Base-by-base conservation (phyloP, 139 green algal genomes). In the Nannochloris sp. region DNA sequence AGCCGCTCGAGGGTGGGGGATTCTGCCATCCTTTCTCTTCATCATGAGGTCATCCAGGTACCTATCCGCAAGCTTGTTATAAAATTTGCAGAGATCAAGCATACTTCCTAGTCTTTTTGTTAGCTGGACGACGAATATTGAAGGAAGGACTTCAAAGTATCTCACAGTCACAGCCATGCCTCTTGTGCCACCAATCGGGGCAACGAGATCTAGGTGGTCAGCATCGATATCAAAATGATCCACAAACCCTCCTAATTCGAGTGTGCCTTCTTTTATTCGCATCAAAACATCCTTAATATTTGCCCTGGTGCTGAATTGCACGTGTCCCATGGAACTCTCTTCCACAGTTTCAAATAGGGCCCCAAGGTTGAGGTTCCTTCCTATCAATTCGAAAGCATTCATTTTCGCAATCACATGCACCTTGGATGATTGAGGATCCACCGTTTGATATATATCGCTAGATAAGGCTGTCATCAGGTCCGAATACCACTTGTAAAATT, bases 401-500 rank as follows among this genome's bases (percentile, higher is more conserved):
- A 53, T 53, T 53, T 53, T 53, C n/a, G 46, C 17, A 6, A 53
- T 1, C n/a, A 53, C 46, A 25, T 20, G 16, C 46, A 28, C 20
- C n/a, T 53, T 23, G n/a, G 6, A 28, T 4, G 46, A 28, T 53
- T 53, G 17, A 23, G 46, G n/a, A 28, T 53, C 46, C 12, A 6
- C 9, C 17, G 16, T 20, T 11, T 53, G 16, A 53, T 28, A 53
- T 1, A 53, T 23, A 53, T 20, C 9, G 17, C 16, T 53, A 23
- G 46, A 53, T 0, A 79, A n/a, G 5, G 43, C 56, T 2, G 55
- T 56, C 0, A 65, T 63, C 20, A 83, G 58, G 28, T 75, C 62
- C 26, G 46, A 53, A 37, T 83, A 83, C 68, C 67, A 71, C 23
- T 68, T 70, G 62, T 81, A 77, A 63, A 83, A 83, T 25, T 82